phyloP scores from a whole-genome alignment of 805 yeast species.

The Candida quercuum region DNA sequence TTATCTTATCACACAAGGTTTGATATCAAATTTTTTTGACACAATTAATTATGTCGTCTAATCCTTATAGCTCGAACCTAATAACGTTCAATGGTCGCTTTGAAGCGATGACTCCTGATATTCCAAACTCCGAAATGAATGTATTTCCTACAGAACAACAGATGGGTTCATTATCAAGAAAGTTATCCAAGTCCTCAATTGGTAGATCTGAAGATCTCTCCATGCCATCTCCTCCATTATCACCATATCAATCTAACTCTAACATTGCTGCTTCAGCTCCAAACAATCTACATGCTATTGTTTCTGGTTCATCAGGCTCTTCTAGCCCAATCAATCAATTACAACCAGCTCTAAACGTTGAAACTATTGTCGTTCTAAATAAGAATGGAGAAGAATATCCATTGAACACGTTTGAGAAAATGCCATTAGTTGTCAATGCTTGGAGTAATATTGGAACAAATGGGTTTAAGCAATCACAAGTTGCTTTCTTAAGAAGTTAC shows the following conservation, averaged over 20 bases:
- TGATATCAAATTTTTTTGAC: not conserved
- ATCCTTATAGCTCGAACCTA: slow-evolving; percentile 4
- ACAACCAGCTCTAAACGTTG: slow-evolving; percentile 5
- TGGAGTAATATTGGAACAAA: slow-evolving; percentile 39
- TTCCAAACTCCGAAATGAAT: slow-evolving; percentile 8
- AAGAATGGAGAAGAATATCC: slow-evolving; percentile 33
- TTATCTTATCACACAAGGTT: not conserved
- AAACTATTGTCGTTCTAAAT: slow-evolving; percentile 13
- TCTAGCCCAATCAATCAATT: slow-evolving; percentile 10
- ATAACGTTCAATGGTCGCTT: slow-evolving; percentile 8
- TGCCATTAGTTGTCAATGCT: slow-evolving; percentile 45
- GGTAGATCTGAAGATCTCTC: slow-evolving; percentile 23
- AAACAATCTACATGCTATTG: slow-evolving; percentile 10
- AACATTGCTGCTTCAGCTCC: slow-evolving; percentile 1
- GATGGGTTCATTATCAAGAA: slow-evolving; percentile 17
- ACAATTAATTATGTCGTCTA: no score
- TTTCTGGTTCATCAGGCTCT: slow-evolving; percentile 4
- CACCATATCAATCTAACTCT: slow-evolving; percentile 30
- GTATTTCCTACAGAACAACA: not conserved
- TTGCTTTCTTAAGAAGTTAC: slow-evolving; percentile 51
- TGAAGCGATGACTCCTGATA: slow-evolving; percentile 24
- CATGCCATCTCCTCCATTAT: slow-evolving; percentile 41
- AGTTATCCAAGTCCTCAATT: slow-evolving; percentile 21
- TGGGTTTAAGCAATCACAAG: slow-evolving; percentile 43
- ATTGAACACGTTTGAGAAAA: slow-evolving; percentile 40